A percentile compares a stretch with the other conserved stretches of the same genome.
Conservation (phyloP, 2,329 filamentous ascomycete genomes). For the Stemphylium lycopersici region DNA sequence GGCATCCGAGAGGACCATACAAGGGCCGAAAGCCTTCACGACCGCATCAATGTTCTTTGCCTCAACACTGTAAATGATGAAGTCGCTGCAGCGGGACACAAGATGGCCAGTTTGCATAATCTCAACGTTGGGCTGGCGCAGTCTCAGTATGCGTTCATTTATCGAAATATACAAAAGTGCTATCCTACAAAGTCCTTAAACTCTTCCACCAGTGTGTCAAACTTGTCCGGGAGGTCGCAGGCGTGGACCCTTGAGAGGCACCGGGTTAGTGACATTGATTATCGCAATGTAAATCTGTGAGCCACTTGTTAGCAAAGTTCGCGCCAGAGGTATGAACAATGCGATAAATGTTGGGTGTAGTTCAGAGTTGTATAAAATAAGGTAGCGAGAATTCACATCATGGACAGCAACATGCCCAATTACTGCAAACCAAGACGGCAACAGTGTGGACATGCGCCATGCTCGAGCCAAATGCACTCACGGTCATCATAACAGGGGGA, state of each 20-base stretch:
- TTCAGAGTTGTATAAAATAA: conserved; percentile 88
- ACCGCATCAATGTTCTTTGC: conserved; percentile 87
- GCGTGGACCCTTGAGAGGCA: conserved; percentile 77
- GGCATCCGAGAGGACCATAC: conserved; percentile 62
- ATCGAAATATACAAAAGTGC: conserved; percentile 48
- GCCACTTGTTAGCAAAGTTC: conserved; percentile 42
- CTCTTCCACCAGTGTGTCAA: conserved; percentile 78
- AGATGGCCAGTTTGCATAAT: conserved; percentile 94
- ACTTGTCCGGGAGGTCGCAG: conserved; percentile 91
- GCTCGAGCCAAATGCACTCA: conserved; percentile 99
- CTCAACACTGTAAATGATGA: conserved; percentile 98
- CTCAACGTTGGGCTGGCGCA: conserved; percentile 73
- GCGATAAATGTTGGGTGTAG: conserved; percentile 24
- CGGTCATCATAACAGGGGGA: conserved; percentile 80
- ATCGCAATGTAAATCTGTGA: conserved; percentile 29
- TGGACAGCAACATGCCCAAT: conserved; percentile 70
- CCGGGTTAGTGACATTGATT: conserved; percentile 19
- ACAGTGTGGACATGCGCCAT: conserved; percentile 70
- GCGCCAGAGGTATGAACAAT: conserved; percentile 24
- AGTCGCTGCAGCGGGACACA: conserved; percentile 95
- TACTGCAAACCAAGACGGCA: conserved; percentile 76
- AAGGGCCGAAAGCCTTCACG: conserved; percentile 88
- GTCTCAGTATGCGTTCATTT: conserved; percentile 52
- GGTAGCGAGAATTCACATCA: conserved; percentile 99
- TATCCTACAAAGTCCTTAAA: conserved; percentile 84